These are phyloP conservation scores for Sporobolomyces phaffii DNA, from an alignment of 768 basidiomycete genomes.

Conservation along the genomic window DNA sequence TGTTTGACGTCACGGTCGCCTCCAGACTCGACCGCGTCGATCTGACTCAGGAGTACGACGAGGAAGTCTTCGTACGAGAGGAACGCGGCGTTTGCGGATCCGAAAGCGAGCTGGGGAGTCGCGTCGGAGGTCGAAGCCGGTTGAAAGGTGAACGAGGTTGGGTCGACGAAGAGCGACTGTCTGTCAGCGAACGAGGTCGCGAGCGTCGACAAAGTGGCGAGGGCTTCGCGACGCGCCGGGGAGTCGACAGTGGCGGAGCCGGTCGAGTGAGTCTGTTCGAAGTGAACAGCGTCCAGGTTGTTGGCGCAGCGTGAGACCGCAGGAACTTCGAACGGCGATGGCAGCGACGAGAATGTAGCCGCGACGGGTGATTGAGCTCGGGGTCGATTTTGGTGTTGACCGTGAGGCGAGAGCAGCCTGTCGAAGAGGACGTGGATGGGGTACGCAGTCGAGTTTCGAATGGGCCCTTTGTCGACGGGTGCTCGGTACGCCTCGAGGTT, in stretches of 20 bases:
- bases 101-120: slow-evolving; percentile 54
- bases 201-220: slow-evolving; percentile 50
- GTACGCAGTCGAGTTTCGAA: too few species aligned
- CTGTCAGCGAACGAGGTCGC: slow-evolving; percentile 51
- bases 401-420: background rate
- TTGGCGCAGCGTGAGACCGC: too few species aligned
- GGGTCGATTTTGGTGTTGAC: too few species aligned
- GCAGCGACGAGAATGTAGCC: too few species aligned
- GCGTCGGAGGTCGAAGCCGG: background rate
- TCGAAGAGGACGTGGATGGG: background rate
- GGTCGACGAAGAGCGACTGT: slow-evolving; percentile 48
- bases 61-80: slow-evolving; percentile 31
- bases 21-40: slow-evolving; percentile 20
- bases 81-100: slow-evolving; percentile 45
- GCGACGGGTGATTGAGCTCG: background rate
- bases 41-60: slow-evolving; percentile 23
- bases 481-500: background rate
- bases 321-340: too few species aligned
- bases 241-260: slow-evolving; percentile 4
- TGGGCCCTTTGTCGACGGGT: background rate
- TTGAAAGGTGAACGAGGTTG: slow-evolving; percentile 45
- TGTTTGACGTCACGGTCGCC: slow-evolving; percentile 24
- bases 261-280: background rate
- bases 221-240: slow-evolving; percentile 38
- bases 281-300: background rate